Evolutionary conservation across 2,329 filamentous ascomycete genomes (phyloP).

Genomic region (Fusarium hainanense): DNA sequence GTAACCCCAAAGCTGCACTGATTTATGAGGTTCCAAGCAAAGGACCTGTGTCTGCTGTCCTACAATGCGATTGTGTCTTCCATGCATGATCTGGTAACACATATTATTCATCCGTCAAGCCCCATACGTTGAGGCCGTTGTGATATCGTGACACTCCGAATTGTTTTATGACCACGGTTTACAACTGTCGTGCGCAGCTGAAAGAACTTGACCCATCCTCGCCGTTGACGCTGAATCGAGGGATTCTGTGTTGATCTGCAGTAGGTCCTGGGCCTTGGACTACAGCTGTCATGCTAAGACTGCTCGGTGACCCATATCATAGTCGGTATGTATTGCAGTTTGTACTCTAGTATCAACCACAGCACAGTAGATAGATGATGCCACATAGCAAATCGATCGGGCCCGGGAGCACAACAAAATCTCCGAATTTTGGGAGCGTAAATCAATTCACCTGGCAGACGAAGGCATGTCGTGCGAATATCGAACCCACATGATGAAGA

Average conservation of each 20-base stretch:
- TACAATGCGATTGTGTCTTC: constrained; percentile 3
- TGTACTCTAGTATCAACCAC: background rate
- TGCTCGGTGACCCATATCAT: constrained; percentile 20
- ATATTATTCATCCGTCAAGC: constrained; percentile 2
- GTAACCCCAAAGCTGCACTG: constrained; percentile 6
- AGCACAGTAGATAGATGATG: background rate
- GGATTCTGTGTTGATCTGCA: constrained; percentile 33
- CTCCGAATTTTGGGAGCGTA: background rate
- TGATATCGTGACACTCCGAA: background rate
- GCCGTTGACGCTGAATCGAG: constrained; percentile 11
- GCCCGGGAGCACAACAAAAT: background rate
- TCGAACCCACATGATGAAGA: constrained; percentile 28
- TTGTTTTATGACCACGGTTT: background rate
- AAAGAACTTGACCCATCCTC: constrained; percentile 7
- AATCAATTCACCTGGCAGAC: background rate
- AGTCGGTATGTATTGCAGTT: constrained; percentile 6
- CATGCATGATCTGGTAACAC: constrained; percentile 34
- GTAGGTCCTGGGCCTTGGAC: constrained; percentile 11
- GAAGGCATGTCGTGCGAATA: constrained; percentile 10
- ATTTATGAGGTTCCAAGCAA: background rate
- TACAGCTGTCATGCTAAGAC: constrained; percentile 4
- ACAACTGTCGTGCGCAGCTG: background rate
- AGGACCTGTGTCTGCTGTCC: constrained; percentile 16
- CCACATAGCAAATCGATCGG: background rate
- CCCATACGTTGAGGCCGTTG: background rate